Base-by-base conservation (phyloP, 441 rosid species). In the Lepidium campestre region DNA sequence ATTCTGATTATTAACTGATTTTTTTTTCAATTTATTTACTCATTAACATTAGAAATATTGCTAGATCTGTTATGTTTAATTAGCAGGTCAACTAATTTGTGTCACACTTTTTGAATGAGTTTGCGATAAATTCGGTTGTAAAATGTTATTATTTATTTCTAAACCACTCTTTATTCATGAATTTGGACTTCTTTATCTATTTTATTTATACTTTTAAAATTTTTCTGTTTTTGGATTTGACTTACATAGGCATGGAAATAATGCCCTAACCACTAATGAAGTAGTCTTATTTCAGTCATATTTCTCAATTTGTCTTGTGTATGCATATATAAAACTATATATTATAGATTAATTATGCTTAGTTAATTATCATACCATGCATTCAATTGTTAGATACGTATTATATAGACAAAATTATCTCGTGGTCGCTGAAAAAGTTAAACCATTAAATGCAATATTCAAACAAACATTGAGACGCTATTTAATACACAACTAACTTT, bases 201-300 rank as follows among this genome's bases (percentile, higher is more conserved):
- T 53, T 35, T 54, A 22, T 6, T 22, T 34, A 7, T 17, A 22
- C 10, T 2, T 10, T 8, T 22, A 39, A 3, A 10, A 54, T 20
- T 32, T 32, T 20, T 11, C 40, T 20, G 1, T 58, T 5, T 59
- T 41, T 44, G 34, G 67, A 42, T 62, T 42, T 68, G 79, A 74
- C 78, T 80, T 72, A 72, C 70, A 70, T n/a, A 19, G 69, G 68
- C 46, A 61, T 55, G 42, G 49, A 32, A 58, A 64, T 74, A 75
- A 75, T 79, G 85, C 77, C 76, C 79, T 66, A 77, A 76, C 85
- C n/a, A 77, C 82, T 69, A 61, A 32, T 53, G 57, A 50, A 57
- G 57, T n/a, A 55, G 65, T 27, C 49, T 68, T 68, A 56, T 64
- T 60, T 13, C 31, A 57, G 31, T 32, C 46, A 49, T 19, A 49